Conservation (phyloP, 2,329 filamentous ascomycete species). For the Emergomyces africanus region DNA sequence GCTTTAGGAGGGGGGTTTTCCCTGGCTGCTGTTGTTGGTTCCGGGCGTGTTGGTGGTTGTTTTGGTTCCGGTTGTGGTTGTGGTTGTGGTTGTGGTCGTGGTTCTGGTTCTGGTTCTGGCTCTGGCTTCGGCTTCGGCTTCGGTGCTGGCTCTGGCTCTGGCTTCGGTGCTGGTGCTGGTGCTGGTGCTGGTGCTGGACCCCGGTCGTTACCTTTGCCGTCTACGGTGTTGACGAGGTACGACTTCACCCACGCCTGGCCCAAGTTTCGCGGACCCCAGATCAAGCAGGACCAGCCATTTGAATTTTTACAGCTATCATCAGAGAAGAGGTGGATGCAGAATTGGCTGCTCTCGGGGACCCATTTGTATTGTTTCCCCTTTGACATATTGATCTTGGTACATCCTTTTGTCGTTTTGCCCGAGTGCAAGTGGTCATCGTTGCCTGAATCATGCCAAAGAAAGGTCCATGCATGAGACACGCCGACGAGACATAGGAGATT, state of each 20-base stretch:
- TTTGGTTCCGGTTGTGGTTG: too few species aligned
- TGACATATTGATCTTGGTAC: slow-evolving; percentile 2
- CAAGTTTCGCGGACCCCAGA: slow-evolving; percentile 4
- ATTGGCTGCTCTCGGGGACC: slow-evolving; percentile 2
- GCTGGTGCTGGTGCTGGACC: background rate
- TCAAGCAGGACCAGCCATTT: slow-evolving; percentile 6
- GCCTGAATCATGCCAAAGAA: slow-evolving; percentile 2
- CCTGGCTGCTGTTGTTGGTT: background rate
- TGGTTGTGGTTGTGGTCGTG: too few species aligned
- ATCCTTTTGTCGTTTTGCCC: background rate
- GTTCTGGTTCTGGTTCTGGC: background rate
- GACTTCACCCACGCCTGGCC: slow-evolving; percentile 1
- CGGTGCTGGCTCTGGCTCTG: background rate
- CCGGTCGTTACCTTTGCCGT: background rate
- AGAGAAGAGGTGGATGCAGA: slow-evolving; percentile 3
- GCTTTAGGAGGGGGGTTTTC: background rate
- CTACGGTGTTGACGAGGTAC: slow-evolving; percentile 2
- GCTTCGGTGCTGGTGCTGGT: background rate
- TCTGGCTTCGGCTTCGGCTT: background rate
- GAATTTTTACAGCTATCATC: slow-evolving; percentile 3
- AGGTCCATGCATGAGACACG: slow-evolving; percentile 4
- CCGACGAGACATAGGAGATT: background rate
- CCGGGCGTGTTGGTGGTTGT: background rate
- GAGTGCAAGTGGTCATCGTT: slow-evolving; percentile 1
- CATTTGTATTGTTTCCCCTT: slow-evolving; percentile 7